Evolutionary conservation across 345 rosid genomes (phyloP).

Genomic region (Corchorus olitorius): DNA sequence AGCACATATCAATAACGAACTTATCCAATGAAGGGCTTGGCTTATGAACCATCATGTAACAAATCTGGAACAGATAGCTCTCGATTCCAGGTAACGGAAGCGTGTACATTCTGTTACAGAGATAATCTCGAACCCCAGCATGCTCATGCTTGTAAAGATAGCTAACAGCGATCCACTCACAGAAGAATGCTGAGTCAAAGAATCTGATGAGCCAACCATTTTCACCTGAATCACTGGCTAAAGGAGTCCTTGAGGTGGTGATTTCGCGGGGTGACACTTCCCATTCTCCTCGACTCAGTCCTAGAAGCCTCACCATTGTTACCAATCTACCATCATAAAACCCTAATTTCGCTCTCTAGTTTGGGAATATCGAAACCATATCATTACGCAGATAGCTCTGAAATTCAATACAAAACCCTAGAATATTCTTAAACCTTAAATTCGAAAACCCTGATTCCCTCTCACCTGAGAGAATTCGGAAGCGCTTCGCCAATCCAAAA

Average conservation of each 20-base stretch:
- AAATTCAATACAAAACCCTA: constrained; percentile 6
- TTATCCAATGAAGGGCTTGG: constrained; percentile 99
- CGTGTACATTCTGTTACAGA: constrained; percentile 97
- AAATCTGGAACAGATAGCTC: constrained; percentile 92
- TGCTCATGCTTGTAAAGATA: constrained; percentile 98
- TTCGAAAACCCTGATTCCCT: not conserved
- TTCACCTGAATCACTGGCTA: constrained; percentile 81
- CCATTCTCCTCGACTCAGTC: constrained; percentile 69
- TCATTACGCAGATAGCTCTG: not conserved
- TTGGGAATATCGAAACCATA: constrained; percentile 42
- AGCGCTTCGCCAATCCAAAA: constrained; percentile 11
- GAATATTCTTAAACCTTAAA: constrained; percentile 5
- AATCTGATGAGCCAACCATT: constrained; percentile 98
- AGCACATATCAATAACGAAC: constrained; percentile 90
- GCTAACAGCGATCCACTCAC: constrained; percentile 99
- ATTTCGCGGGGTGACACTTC: constrained; percentile 93
- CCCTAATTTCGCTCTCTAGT: constrained; percentile 77
- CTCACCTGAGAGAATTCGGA: not conserved
- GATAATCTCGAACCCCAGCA: constrained; percentile 89
- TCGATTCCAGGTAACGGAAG: constrained; percentile 89
- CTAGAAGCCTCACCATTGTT: constrained; percentile 84
- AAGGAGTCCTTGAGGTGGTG: constrained; percentile 55
- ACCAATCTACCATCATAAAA: constrained; percentile 54
- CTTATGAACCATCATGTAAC: constrained; percentile 93
- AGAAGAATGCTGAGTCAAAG: constrained; percentile 96